A percentile compares a stretch with the other conserved stretches of the same genome.
phyloP scores from a whole-genome alignment of 306 rosid genomes.

The Vigna nakashimae region DNA sequence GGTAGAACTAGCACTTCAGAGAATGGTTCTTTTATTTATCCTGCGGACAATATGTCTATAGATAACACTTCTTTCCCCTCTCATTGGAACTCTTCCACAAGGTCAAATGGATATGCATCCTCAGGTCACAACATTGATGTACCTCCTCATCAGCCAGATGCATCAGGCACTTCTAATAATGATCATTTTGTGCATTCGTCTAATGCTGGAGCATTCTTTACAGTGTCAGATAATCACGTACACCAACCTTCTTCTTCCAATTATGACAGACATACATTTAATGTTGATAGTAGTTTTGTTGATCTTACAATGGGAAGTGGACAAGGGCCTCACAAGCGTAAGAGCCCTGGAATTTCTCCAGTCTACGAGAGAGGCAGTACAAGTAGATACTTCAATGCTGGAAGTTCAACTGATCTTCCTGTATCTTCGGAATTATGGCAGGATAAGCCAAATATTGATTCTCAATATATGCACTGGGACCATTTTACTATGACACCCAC shows the following conservation, averaged over 20 bases:
- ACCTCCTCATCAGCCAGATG: conserved; percentile 67
- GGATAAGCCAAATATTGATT: conserved; percentile 68
- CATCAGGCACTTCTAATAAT: conserved; percentile 66
- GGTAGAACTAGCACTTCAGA: conserved; percentile 66
- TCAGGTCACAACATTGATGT: conserved; percentile 60
- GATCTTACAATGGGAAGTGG: conserved; percentile 81
- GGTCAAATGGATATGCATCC: conserved; percentile 70
- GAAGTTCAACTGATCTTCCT: conserved; percentile 72
- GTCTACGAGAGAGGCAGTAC: conserved; percentile 78
- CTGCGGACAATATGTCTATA: conserved; percentile 62
- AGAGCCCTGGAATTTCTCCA: conserved; percentile 83
- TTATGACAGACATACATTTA: conserved; percentile 71
- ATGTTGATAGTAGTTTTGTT: conserved; percentile 65
- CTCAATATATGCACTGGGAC: conserved; percentile 84
- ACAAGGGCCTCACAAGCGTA: conserved; percentile 80
- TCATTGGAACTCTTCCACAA: conserved; percentile 64
- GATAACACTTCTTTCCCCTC: conserved; percentile 65
- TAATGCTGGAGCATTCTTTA: conserved; percentile 61
- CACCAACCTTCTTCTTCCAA: conserved; percentile 68
- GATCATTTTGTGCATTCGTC: conserved; percentile 68
- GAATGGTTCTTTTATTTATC: conserved; percentile 65
- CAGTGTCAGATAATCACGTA: conserved; percentile 57
- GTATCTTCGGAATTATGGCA: conserved; percentile 65
- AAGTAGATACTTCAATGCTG: conserved; percentile 67
- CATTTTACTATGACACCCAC: conserved; percentile 57